Base-by-base conservation (phyloP, 371 early-diverging fungal genomes). In the Rhizopus microsporus region DNA sequence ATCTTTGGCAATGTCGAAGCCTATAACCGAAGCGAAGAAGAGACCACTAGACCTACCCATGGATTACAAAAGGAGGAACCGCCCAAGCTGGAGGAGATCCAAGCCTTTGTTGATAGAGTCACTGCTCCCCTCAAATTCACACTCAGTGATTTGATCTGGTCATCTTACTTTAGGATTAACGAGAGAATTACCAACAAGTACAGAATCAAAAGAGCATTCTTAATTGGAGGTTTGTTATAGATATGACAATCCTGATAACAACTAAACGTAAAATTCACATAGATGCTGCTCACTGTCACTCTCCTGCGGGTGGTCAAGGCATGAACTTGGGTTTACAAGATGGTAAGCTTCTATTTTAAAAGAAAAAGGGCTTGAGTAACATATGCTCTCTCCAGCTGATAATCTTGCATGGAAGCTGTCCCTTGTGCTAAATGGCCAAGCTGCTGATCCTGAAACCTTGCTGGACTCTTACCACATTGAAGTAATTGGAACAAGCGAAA, bases 371-470 rank as follows among this genome's bases (percentile, higher is more conserved):
- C 34, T 5, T 10, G 23, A 47, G 1, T 33, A 23, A 23, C 23
- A 23, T 23, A 23, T 23, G 23, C 23, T 23, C 17, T 9, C 12
- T 37, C 13, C 69, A 78, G 75, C 72, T 23, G 56, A 70, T 16
- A 74, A 77, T 15, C 60, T 77, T 44, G 74, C 70, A 23, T 77
- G 78, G 78, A 77, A 77, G 31, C 37, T 77, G 30, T 74, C 78
- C 1, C 48, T 64, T 17, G 78, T 70, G 1, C 46, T 77, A 13
- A 66, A 60, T 0, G 65, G 63, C 0, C 30, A 54, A 9, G 51
- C 67, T 4, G 33, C 55, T 12, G 56, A 72, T 23, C 65, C 68
- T 9, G 75, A 77, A 12, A 44, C 46, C n/a, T 39, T 77, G 7
- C 39, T 77, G 5, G 65, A 77, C 32, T 74, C 74, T 0, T 77